A percentile compares a stretch with the other conserved stretches of the same genome.
These are phyloP conservation scores for Fusarium pseudoanthophilum DNA, from an alignment of 2,329 filamentous ascomycete species.

Conservation along the genomic window DNA sequence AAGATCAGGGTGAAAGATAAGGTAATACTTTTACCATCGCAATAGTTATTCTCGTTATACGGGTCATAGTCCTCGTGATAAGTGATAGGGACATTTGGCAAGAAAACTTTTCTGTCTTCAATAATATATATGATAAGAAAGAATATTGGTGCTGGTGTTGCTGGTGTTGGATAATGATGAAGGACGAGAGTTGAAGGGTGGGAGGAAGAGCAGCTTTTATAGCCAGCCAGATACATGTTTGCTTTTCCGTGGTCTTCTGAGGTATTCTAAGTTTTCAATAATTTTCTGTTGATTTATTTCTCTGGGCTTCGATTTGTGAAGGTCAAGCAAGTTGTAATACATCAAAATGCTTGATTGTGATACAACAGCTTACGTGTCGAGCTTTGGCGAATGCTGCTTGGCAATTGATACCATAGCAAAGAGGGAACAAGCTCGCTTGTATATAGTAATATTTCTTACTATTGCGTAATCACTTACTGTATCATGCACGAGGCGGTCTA, in stretches of 20 bases:
- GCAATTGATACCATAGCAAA: neutral
- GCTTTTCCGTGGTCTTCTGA: neutral
- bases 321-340: too few relatives aligned
- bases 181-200: neutral
- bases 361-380: neutral
- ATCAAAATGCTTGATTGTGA: neutral
- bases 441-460: accelerated
- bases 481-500: neutral
- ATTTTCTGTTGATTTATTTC: accelerated
- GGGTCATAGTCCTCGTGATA: too few relatives aligned
- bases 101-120: accelerated
- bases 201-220: neutral
- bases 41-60: too few relatives aligned
- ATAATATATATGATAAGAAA: neutral
- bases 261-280: accelerated
- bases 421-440: accelerated
- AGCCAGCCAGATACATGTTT: neutral
- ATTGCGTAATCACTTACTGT: too few relatives aligned
- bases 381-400: neutral
- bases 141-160: neutral
- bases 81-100: too few relatives aligned
- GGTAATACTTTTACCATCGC: too few relatives aligned
- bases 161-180: neutral
- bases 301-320: neutral
- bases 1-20: too few relatives aligned